Evolutionary conservation across 208 protist genomes (phyloP), one percentile per base, ranked within the genome.

Genomic region (Blastocrithidia nonstop): DNA sequence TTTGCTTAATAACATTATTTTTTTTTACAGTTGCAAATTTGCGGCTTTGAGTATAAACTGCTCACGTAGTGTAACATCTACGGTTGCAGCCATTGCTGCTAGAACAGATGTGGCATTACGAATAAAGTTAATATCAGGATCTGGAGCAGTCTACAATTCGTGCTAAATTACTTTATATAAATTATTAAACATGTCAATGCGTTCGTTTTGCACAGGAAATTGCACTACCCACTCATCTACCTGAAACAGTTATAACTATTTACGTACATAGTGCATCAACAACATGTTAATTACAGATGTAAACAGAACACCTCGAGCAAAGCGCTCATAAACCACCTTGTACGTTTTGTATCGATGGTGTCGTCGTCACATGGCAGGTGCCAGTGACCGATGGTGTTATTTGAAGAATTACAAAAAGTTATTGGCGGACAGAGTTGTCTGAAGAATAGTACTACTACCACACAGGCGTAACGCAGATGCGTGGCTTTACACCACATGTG

Each of bases 121-220:
- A 23, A 92, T 63, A 45, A 88, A 82, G 11, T 83, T 55, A 26
- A 85, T 62, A 45, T 92, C 82, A 0, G 77, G 77, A 26, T 92
- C 77, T 16, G 83, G 47, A 7, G 64, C 64, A 6, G 66, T 55
- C 20, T 50, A 54, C 19, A 79, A 43, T 45, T 87, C 76, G 0
- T 63, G 51, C 42, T 80, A 54, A 4, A 85, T 64, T 17, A 79
- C 57, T 26, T 56, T 71, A 49, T 73, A 51, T 4, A 92, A 54
- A 41, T 43, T 71, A 50, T 84, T 73, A 54, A 86, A 69, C 43
- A 83, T 60, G 36, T 85, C 68, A 7, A 92, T 66, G 7, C 77
- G 61, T 40, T 72, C 68, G 15, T 46, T 43, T 46, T 92, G 73
- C 2, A 62, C 50, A 5, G 82, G 63, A 45, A 70, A 58, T 4